phyloP scores from a whole-genome alignment of 2,329 filamentous ascomycete genomes.

The Aspergillus persii region DNA sequence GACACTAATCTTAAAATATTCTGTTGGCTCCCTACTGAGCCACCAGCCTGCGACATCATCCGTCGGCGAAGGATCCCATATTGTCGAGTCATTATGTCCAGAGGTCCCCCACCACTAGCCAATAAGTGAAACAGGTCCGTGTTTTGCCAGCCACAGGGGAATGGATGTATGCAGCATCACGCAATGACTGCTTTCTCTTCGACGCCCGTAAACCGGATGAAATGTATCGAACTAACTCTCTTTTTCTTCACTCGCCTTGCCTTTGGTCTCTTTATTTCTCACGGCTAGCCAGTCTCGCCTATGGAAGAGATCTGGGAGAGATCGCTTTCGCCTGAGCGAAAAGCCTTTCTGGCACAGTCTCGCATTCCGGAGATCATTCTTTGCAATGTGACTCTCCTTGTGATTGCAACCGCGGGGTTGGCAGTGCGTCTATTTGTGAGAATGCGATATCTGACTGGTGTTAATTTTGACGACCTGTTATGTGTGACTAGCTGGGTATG shows the following conservation, averaged over 20 bases:
- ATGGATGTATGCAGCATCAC: not conserved
- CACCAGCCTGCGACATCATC: not conserved
- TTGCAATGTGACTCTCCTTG: conserved; percentile 15
- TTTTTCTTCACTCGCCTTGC: not conserved
- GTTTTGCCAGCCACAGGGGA: not conserved
- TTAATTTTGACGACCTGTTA: not conserved
- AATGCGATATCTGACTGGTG: not conserved
- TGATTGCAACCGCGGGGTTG: not conserved
- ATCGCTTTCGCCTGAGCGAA: conserved; percentile 11
- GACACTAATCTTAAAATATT: not conserved
- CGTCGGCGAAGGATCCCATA: conserved; percentile 1
- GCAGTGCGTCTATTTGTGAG: not conserved
- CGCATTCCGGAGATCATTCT: conserved; percentile 13
- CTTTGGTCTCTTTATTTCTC: not conserved
- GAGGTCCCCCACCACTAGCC: not conserved
- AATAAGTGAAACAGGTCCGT: conserved; percentile 8
- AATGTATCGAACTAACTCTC: not conserved
- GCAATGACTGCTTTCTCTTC: not conserved
- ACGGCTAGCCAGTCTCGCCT: conserved; percentile 7
- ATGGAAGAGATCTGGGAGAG: conserved; percentile 12
- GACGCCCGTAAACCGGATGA: not conserved
- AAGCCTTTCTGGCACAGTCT: conserved; percentile 9
- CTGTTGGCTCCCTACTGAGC: not conserved
- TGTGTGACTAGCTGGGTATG: not conserved
- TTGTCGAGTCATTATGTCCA: conserved; percentile 1